These are phyloP conservation scores for Agaricus blazei DNA, from an alignment of 768 basidiomycete genomes.

Conservation along the genomic window DNA sequence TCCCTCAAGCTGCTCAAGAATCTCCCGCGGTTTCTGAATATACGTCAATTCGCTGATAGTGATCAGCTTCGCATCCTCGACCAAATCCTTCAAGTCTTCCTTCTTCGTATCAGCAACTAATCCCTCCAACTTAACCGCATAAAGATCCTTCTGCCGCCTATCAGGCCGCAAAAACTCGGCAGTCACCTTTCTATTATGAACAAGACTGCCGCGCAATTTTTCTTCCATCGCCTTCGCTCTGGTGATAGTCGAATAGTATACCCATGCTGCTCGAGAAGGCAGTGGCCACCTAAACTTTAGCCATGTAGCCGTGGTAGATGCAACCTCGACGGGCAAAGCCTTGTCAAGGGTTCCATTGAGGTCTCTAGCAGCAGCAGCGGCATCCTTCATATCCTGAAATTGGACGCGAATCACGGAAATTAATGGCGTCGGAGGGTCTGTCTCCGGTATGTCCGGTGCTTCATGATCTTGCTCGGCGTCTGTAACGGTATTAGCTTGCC, in stretches of 20 bases:
- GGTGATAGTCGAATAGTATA: conserved; percentile 36
- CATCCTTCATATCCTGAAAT: conserved; percentile 8
- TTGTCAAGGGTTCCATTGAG: background rate
- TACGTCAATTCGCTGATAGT: conserved; percentile 33
- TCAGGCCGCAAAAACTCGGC: conserved; percentile 31
- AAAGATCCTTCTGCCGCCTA: conserved; percentile 29
- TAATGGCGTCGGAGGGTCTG: background rate
- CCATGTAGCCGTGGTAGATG: conserved; percentile 3
- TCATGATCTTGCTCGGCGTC: background rate
- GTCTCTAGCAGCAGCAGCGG: background rate
- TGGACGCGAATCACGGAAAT: background rate
- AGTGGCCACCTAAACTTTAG: conserved; percentile 42
- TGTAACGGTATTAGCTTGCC: background rate
- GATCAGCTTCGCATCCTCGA: conserved; percentile 20
- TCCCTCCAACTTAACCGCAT: conserved; percentile 38
- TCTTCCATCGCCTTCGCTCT: conserved; percentile 37
- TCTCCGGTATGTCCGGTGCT: background rate
- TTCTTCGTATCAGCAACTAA: conserved; percentile 31
- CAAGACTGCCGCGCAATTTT: conserved; percentile 30
- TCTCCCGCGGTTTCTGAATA: conserved; percentile 21
- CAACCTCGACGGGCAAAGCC: background rate
- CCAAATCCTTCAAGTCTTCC: conserved; percentile 28
- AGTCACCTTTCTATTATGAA: conserved; percentile 35
- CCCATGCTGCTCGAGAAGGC: conserved; percentile 39
- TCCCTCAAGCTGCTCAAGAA: conserved; percentile 29